Base-by-base conservation (phyloP, 2,329 filamentous ascomycete species). In the Neobulgaria alba region DNA sequence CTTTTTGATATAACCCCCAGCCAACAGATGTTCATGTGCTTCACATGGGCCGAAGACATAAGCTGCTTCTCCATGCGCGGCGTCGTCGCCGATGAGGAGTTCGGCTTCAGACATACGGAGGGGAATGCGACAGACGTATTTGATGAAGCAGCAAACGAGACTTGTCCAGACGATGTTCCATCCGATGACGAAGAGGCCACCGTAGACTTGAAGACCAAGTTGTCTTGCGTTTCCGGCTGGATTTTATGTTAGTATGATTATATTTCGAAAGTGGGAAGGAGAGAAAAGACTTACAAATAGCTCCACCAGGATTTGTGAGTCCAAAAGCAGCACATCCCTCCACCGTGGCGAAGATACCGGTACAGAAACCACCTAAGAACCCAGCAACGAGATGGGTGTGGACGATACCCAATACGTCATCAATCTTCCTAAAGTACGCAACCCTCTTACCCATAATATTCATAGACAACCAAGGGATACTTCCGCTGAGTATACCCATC, bases 391-490 rank as follows among this genome's bases (percentile, higher is more conserved):
- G 61, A 54, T 72, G 68, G 1, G 68, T 72, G 53, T 72, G 64
- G 39, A 67, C 63, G 29, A 68, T 61, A 43, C 67, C 70, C 31
- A 75, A 64, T 8, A 68, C 63, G 52, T 79, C 72, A 54, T 77
- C 72, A 45, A 68, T 65, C 48, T 66, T 63, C 52, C 72, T 71
- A 71, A 81, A 79, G 58, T 79, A 77, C 48, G 73, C 72, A 39
- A 57, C 52, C 41, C 61, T 63, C 50, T 65, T 67, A 39, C 64
- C 66, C 5, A 66, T 48, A 16, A 70, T 56, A 54, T 71, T 71
- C 67, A 72, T 69, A 17, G 61, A 63, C 10, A 69, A 41, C 68
- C 67, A 71, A 1, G 68, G 68, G 14, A 71, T 60, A 10, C 54
- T 59, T 10, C 67, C 68, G 5, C 62, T 64, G 41, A 60, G 65